Percentiles rank a stretch among this genome's conserved stretches.
Conservation (phyloP, 2,329 filamentous ascomycete species). For the Eutypa lata region DNA sequence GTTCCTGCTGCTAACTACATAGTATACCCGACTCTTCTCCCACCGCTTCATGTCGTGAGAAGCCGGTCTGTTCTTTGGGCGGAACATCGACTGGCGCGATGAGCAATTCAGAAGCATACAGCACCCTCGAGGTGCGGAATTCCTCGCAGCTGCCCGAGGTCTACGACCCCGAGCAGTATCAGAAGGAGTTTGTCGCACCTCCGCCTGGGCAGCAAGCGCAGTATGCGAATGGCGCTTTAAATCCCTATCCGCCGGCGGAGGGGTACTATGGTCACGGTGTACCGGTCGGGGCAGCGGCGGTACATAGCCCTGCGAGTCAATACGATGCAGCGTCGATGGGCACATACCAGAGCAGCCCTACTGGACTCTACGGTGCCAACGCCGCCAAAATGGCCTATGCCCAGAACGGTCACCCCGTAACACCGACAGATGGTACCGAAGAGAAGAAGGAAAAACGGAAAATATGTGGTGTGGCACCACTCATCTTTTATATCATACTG, state of each 20-base stretch:
- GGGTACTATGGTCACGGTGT: neutral
- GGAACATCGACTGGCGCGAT: neutral
- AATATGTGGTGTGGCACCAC: constrained; percentile 16
- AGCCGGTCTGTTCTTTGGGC: neutral
- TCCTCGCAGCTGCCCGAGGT: constrained; percentile 1
- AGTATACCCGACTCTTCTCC: neutral
- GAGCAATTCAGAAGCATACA: constrained; percentile 1
- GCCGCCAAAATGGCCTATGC: constrained; percentile 3
- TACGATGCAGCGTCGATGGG: neutral
- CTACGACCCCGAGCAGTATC: constrained; percentile 3
- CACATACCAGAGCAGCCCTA: neutral
- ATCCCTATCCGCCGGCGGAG: neutral
- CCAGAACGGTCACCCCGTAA: neutral
- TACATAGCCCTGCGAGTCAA: neutral
- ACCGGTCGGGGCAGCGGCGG: neutral
- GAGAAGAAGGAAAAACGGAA: constrained; percentile 10
- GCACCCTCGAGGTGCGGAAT: constrained; percentile 1
- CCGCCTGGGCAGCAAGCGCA: neutral
- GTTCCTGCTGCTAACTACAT: neutral
- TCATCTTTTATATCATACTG: constrained; percentile 17
- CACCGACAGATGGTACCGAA: neutral
- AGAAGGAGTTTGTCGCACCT: constrained; percentile 3
- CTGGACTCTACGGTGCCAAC: neutral
- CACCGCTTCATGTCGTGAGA: neutral
- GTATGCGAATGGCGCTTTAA: neutral